phyloP scores from a whole-genome alignment of 768 basidiomycete species.

The Jaapia argillacea region DNA sequence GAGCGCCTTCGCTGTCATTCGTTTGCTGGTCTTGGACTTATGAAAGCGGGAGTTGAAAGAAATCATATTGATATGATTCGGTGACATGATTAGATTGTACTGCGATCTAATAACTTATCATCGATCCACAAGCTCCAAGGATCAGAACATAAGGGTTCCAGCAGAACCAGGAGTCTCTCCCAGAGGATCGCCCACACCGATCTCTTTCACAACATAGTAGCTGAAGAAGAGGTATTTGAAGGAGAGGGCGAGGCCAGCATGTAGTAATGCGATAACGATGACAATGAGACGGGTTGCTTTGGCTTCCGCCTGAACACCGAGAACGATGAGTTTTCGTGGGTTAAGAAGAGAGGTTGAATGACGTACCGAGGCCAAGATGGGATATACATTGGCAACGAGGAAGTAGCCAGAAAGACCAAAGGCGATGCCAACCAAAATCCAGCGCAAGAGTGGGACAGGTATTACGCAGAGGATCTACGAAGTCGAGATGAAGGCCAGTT shows the following conservation, averaged over 20 bases:
- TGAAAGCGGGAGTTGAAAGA: too few species aligned
- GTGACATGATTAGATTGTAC: too few species aligned
- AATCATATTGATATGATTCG: too few species aligned
- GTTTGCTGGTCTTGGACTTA: too few species aligned
- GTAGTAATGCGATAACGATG: conserved; percentile 62
- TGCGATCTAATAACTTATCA: too few species aligned
- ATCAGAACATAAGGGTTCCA: too few species aligned
- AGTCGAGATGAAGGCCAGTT: not conserved
- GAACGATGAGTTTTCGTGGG: conserved; percentile 1
- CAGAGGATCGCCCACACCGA: conserved; percentile 24
- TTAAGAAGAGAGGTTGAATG: not conserved
- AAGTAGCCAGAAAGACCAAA: conserved; percentile 83
- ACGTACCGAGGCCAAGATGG: conserved; percentile 75
- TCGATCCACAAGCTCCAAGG: too few species aligned
- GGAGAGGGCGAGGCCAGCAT: conserved; percentile 71
- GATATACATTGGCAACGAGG: conserved; percentile 78
- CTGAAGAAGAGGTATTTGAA: conserved; percentile 78
- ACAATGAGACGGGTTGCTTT: conserved; percentile 81
- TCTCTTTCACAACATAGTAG: conserved; percentile 36
- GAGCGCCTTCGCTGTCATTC: too few species aligned
- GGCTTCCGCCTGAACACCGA: conserved; percentile 57
- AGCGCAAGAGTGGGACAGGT: conserved; percentile 73
- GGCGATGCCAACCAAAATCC: conserved; percentile 65
- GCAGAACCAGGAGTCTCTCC: too few species aligned
- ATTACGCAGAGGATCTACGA: conserved; percentile 74